Evolutionary conservation across 179 eudicot genomes (phyloP).

Genomic region (Spinacia oleracea): DNA sequence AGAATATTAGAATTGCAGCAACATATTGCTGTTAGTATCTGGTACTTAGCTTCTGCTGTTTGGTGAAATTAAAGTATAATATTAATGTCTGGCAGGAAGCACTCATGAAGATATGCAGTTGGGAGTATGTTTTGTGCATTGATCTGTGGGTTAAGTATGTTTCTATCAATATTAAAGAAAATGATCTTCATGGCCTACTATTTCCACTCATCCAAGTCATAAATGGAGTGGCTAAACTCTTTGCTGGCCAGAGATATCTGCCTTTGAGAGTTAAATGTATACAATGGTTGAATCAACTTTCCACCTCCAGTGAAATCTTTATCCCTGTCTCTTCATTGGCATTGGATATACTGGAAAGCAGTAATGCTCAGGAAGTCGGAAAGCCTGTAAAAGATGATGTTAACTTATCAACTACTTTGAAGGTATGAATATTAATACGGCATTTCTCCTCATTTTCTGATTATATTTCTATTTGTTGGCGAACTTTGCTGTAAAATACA

Average conservation of each 20-base stretch:
- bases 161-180: conserved; percentile 52
- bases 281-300: conserved; percentile 78
- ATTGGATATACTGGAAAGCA: conserved; percentile 71
- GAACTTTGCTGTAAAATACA: neutral
- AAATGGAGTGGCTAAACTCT: conserved; percentile 69
- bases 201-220: conserved; percentile 62
- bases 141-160: conserved; percentile 83
- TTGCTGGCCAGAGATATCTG: conserved; percentile 72
- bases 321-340: conserved; percentile 75
- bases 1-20: conserved; percentile 6
- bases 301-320: conserved; percentile 68
- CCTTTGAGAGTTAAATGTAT: conserved; percentile 79
- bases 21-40: neutral
- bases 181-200: conserved; percentile 61
- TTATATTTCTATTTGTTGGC: neutral
- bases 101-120: conserved; percentile 73
- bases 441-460: neutral
- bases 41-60: neutral
- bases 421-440: conserved; percentile 48
- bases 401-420: conserved; percentile 52
- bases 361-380: conserved; percentile 57
- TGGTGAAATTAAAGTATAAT: neutral
- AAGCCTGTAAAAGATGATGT: conserved; percentile 42
- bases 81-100: conserved; percentile 59
- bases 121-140: conserved; percentile 73